Base-by-base conservation (phyloP, 1,139 yeast genomes). In the Kodamaea plutei region DNA sequence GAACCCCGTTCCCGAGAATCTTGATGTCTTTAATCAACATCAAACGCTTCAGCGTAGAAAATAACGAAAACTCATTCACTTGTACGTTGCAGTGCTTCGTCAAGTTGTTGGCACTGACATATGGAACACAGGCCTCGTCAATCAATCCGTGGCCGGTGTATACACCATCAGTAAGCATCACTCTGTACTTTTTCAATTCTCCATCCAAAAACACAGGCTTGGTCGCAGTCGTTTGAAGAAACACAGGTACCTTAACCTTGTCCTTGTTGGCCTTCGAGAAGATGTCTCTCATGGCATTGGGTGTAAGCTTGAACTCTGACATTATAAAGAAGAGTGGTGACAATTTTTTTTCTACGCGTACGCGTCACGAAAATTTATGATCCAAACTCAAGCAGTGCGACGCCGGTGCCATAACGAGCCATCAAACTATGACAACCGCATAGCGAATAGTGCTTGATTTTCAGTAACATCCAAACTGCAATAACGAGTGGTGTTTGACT, bases 141-240 rank as follows among this genome's bases (percentile, higher is more conserved):
- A 81, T 66, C 30, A 82, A 69, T 2, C 84, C 84, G 46, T 82
- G 84, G 36, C 78, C 65, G 24, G 70, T 64, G 51, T 69, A 77
- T 13, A 57, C 59, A 15, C 91, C 89, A 56, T 82, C 93, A 32
- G 76, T 75, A 33, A 82, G 54, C 59, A 81, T 61, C 27, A 77
- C 60, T 42, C 84, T 64, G 35, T 71, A 62, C 48, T 78, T 63
- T 36, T 68, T 65, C 28, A 58, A 48, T 23, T 75, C 74, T 12
- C 55, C 52, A 12, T 65, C 73, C 39, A 59, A 59, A 23, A 58
- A 56, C 32, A 65, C 61, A 8, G 63, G 67, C 43, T 65, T 73
- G 35, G 68, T 58, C 44, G 73, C 73, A 20, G 69, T 59, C 17
- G 73, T 68, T 46, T 73, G 78, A 7, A 70, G 67, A 6, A 34